Evolutionary conservation across 192 early-diverging fungal genomes (phyloP).

Genomic region (Backusella tuberculispora): DNA sequence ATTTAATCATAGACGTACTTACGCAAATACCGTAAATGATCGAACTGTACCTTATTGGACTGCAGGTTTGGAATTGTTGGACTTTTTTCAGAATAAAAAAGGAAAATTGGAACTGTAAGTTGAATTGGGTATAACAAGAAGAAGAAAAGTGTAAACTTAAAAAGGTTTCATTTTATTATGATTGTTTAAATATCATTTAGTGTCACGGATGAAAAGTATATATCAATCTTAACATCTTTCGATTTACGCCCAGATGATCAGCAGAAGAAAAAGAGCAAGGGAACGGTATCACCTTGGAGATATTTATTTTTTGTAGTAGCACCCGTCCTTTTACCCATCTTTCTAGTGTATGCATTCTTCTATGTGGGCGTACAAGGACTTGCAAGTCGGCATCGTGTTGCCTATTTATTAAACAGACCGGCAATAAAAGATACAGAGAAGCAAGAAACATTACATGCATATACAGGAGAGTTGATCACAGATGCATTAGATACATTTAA

Average conservation of each 20-base stretch:
- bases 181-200: not conserved
- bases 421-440: not conserved
- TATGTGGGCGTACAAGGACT: slow-evolving; percentile 48
- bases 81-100: slow-evolving; percentile 45
- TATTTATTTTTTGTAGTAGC: not conserved
- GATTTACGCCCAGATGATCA: not conserved
- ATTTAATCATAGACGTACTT: slow-evolving; percentile 51
- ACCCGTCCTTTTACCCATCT: not conserved
- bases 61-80: slow-evolving; percentile 51
- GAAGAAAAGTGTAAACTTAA: no score
- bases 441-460: not conserved
- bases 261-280: not conserved
- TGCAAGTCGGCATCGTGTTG: slow-evolving; percentile 32
- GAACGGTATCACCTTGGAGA: not conserved
- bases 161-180: not conserved
- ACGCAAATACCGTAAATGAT: slow-evolving; percentile 56
- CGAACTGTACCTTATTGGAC: slow-evolving; percentile 66
- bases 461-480: not conserved
- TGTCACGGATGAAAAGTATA: not conserved
- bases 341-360: slow-evolving; percentile 2
- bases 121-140: not conserved
- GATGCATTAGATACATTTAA: slow-evolving; percentile 4
- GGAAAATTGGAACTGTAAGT: slow-evolving; percentile 52
- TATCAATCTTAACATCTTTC: not conserved
- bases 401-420: not conserved